Evolutionary conservation across 352 stramenopile species (phyloP).

Genomic region (Phytophthora pinifolia): DNA sequence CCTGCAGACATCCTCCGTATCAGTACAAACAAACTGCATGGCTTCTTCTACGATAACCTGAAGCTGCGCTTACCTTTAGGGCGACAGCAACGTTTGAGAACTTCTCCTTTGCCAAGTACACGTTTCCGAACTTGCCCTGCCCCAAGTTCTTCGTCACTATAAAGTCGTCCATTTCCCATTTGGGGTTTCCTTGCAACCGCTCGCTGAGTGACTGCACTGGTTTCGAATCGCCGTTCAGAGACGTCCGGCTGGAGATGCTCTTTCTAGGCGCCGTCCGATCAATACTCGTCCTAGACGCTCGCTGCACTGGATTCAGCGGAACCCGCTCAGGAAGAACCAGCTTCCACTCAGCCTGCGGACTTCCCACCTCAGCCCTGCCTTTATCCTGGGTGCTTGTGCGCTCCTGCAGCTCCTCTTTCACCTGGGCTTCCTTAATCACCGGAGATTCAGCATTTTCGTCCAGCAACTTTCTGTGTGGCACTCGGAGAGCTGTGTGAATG

Average conservation of each 20-base stretch:
- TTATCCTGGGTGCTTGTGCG: not conserved
- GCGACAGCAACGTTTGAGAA: constrained; percentile 64
- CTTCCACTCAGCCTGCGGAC: constrained; percentile 9
- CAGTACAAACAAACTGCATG: not conserved
- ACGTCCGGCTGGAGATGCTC: constrained; percentile 35
- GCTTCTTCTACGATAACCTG: no score
- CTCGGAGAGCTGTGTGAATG: constrained; percentile 17
- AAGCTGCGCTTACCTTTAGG: constrained; percentile 58
- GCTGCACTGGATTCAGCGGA: constrained; percentile 25
- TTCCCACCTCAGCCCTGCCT: not conserved
- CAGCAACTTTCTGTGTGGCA: constrained; percentile 3
- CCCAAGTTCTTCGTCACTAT: constrained; percentile 75
- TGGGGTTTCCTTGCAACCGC: constrained; percentile 45
- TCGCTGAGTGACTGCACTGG: constrained; percentile 43
- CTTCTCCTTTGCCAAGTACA: constrained; percentile 81
- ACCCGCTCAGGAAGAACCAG: constrained; percentile 41
- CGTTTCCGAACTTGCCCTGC: constrained; percentile 87
- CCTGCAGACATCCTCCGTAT: constrained; percentile 28
- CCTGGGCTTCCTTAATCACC: not conserved
- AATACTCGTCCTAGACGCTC: constrained; percentile 17
- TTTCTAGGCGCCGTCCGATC: constrained; percentile 8
- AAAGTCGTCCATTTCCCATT: constrained; percentile 82
- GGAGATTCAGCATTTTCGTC: not conserved
- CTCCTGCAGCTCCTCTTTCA: constrained; percentile 17
- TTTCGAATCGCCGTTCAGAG: constrained; percentile 49